A percentile compares a stretch with the other conserved stretches of the same genome.
Conservation (phyloP, 169 alveolate genomes). For the Plasmodium malariae region DNA sequence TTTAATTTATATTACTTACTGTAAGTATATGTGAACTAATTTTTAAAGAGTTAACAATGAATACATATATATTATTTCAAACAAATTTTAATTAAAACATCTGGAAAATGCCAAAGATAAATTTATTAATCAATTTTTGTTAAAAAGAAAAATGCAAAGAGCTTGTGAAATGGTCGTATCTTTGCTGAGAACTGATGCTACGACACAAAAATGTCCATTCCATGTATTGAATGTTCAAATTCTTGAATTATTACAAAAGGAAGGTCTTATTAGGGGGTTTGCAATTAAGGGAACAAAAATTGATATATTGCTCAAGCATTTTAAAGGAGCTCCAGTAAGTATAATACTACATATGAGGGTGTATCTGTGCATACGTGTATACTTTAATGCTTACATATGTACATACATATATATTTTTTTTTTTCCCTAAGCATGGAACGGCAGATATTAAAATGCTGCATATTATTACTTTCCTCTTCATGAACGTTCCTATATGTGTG, state of each 20-base stretch:
- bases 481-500: not conserved
- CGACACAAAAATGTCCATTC: slow-evolving; percentile 87
- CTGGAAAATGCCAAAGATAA: too few species aligned
- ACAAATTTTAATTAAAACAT: too few species aligned
- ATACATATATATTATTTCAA: too few species aligned
- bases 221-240: slow-evolving; percentile 89
- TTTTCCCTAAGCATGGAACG: too few species aligned
- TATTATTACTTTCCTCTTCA: too few species aligned
- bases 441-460: too few species aligned
- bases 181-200: slow-evolving; percentile 88
- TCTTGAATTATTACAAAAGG: slow-evolving; percentile 87
- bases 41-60: not conserved
- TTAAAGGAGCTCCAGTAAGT: slow-evolving; percentile 87
- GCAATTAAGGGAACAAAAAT: slow-evolving; percentile 90
- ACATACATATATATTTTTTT: too few species aligned
- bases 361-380: not conserved
- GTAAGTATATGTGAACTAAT: not conserved
- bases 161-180: slow-evolving; percentile 93
- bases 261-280: slow-evolving; percentile 92
- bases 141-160: slow-evolving; percentile 87
- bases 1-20: too few species aligned
- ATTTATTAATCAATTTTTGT: too few species aligned
- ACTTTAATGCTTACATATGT: not conserved
- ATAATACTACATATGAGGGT: not conserved
- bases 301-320: slow-evolving; percentile 89